These are phyloP conservation scores for Phytophthora multivora DNA, from an alignment of 352 stramenopile genomes.

Conservation along the genomic window DNA sequence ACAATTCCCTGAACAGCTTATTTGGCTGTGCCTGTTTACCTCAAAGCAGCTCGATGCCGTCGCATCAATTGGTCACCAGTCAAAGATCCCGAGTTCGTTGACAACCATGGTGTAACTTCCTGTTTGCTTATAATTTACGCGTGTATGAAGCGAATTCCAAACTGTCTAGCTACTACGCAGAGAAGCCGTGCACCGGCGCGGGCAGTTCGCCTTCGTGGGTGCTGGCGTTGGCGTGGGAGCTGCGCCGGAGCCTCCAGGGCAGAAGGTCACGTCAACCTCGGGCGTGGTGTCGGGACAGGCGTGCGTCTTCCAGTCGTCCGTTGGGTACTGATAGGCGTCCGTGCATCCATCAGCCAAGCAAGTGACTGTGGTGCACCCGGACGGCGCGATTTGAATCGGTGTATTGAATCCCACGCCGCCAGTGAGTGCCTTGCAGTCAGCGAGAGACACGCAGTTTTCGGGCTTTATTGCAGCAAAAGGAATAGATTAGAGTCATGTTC, in stretches of 20 bases:
- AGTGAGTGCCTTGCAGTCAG: slow-evolving; percentile 44
- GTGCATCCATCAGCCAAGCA: slow-evolving; percentile 41
- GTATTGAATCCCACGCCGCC: slow-evolving; percentile 52
- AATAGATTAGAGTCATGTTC: slow-evolving; percentile 3
- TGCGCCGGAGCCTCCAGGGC: slow-evolving; percentile 11
- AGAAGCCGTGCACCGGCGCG: slow-evolving; percentile 23
- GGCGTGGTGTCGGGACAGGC: slow-evolving; percentile 42
- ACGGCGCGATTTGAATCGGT: slow-evolving; percentile 51
- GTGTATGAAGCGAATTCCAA: neutral
- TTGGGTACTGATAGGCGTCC: slow-evolving; percentile 50
- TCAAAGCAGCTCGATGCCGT: too few species aligned
- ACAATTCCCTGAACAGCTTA: too few species aligned
- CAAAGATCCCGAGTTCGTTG: too few species aligned
- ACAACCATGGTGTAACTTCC: too few species aligned
- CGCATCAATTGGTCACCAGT: too few species aligned
- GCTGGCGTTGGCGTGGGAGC: slow-evolving; percentile 19
- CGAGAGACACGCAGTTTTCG: slow-evolving; percentile 42
- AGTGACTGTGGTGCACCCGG: slow-evolving; percentile 40
- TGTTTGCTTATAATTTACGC: slow-evolving; percentile 16
- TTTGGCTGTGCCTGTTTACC: too few species aligned
- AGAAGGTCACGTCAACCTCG: slow-evolving; percentile 49
- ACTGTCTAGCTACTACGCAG: slow-evolving; percentile 10
- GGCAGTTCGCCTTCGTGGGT: slow-evolving; percentile 33
- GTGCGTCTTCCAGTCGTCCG: slow-evolving; percentile 49
- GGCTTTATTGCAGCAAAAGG: slow-evolving; percentile 20